Conservation (phyloP, 352 stramenopile species). For the Albugo laibachii region DNA sequence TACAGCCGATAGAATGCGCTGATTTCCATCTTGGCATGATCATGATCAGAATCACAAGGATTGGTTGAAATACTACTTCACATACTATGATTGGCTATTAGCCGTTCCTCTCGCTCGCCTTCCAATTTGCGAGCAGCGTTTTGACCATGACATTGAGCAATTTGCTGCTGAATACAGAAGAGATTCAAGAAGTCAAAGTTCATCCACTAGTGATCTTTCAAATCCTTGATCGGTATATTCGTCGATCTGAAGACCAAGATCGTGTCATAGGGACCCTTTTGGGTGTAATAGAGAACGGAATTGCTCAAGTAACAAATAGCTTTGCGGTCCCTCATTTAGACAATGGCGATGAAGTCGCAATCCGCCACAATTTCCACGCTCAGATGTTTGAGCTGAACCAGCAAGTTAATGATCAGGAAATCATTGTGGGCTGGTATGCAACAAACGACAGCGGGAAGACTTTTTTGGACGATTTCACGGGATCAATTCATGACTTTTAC, state of each 20-base stretch:
- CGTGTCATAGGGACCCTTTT: conserved; percentile 96
- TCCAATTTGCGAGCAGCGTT: too few relatives aligned
- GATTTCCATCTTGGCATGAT: too few relatives aligned
- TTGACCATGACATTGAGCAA: conserved; percentile 16
- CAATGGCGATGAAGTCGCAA: conserved; percentile 89
- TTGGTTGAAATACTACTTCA: too few relatives aligned
- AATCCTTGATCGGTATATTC: conserved; percentile 91
- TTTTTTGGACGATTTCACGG: conserved; percentile 86
- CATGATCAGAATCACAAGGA: too few relatives aligned
- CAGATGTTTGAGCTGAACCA: conserved; percentile 93
- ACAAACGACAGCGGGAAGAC: conserved; percentile 29
- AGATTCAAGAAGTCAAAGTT: conserved; percentile 66
- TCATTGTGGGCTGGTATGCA: conserved; percentile 95
- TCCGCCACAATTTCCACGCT: conserved; percentile 96
- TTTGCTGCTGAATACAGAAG: conserved; percentile 58
- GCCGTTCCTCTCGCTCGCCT: too few relatives aligned
- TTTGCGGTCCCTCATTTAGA: conserved; percentile 95
- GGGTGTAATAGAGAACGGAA: conserved; percentile 69
- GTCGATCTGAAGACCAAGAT: conserved; percentile 82
- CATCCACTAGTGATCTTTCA: conserved; percentile 95
- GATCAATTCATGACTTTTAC: conserved; percentile 98
- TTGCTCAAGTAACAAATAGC: conserved; percentile 86
- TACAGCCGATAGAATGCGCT: too few relatives aligned
- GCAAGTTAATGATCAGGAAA: conserved; percentile 86
- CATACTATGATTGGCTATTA: too few relatives aligned